Conservation (phyloP, 495 filamentous ascomycete genomes). For the Penicillium pulvis region DNA sequence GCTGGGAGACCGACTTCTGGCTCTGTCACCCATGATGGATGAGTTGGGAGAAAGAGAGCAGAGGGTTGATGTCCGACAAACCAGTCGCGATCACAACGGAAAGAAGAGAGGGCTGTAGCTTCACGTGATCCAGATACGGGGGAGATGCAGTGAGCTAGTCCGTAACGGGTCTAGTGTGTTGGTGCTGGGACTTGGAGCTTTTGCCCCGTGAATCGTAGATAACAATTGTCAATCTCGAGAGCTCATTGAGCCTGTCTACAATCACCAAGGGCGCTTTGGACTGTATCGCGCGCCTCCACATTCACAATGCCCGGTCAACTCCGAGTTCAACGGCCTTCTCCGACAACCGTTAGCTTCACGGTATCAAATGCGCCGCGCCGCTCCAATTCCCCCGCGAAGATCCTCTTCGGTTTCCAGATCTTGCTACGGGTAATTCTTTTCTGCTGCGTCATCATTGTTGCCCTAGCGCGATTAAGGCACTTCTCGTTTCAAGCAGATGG, state of each 20-base stretch:
- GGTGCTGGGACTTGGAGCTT: conserved; percentile 11
- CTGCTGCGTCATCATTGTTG: conserved; percentile 42
- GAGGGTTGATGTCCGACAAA: conserved; percentile 16
- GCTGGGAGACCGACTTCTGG: conserved; percentile 41
- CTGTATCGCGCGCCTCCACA: background rate
- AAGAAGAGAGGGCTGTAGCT: conserved; percentile 9
- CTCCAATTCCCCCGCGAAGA: conserved; percentile 57
- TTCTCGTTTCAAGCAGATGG: conserved; percentile 28
- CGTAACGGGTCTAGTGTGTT: conserved; percentile 26
- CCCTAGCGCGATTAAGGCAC: conserved; percentile 40
- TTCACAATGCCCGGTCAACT: conserved; percentile 54
- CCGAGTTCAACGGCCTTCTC: conserved; percentile 71
- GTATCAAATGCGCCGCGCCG: conserved; percentile 70
- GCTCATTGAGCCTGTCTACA: background rate
- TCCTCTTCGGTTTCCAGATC: conserved; percentile 52
- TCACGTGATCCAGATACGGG: conserved; percentile 29
- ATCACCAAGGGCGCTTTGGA: background rate
- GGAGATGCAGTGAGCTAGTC: conserved; percentile 8
- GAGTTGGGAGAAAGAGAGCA: conserved; percentile 15
- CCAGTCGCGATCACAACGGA: conserved; percentile 22
- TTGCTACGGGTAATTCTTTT: conserved; percentile 50
- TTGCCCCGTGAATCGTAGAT: conserved; percentile 1
- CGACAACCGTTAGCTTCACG: conserved; percentile 83
- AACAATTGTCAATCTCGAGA: background rate
- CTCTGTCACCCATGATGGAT: conserved; percentile 37